A percentile compares a stretch with the other conserved stretches of the same genome.
phyloP scores from a whole-genome alignment of 352 stramenopile species.

The Chrysophaeum taylorii region DNA sequence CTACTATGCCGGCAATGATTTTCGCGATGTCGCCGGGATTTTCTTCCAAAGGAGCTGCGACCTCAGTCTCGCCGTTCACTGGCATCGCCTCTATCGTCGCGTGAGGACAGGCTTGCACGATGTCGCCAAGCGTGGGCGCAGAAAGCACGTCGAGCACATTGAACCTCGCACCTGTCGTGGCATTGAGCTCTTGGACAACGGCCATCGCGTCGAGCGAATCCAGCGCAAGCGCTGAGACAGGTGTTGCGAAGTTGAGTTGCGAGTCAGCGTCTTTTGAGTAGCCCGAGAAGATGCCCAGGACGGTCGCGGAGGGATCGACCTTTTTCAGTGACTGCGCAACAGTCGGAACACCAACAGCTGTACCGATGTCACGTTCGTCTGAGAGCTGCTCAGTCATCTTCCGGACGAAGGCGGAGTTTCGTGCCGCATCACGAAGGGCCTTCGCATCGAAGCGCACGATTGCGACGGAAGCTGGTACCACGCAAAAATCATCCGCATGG shows the following conservation, averaged over 20 bases:
- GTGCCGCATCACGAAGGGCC: too few relatives aligned
- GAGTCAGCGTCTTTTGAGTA: not conserved
- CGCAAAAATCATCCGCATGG: too few relatives aligned
- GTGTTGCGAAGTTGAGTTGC: not conserved
- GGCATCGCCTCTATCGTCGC: too few relatives aligned
- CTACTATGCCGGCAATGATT: too few relatives aligned
- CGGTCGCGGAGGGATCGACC: not conserved
- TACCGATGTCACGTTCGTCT: too few relatives aligned
- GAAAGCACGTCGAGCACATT: slow-evolving; percentile 4
- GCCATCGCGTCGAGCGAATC: slow-evolving; percentile 13
- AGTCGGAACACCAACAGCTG: too few relatives aligned
- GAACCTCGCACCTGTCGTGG: not conserved
- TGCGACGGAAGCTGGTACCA: not conserved
- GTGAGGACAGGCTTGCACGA: not conserved
- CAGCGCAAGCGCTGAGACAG: not conserved
- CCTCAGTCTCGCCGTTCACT: too few relatives aligned
- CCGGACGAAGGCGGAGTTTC: too few relatives aligned
- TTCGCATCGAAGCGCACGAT: slow-evolving; percentile 9
- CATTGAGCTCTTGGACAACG: not conserved
- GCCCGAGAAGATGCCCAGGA: not conserved
- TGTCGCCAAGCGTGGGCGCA: not conserved
- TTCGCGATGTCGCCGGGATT: too few relatives aligned
- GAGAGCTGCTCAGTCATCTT: too few relatives aligned
- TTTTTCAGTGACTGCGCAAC: not conserved
- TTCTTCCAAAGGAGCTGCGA: too few relatives aligned